These are phyloP conservation scores for Ceratocystis alfenasii DNA, from an alignment of 2,329 filamentous ascomycete species.

Conservation along the genomic window DNA sequence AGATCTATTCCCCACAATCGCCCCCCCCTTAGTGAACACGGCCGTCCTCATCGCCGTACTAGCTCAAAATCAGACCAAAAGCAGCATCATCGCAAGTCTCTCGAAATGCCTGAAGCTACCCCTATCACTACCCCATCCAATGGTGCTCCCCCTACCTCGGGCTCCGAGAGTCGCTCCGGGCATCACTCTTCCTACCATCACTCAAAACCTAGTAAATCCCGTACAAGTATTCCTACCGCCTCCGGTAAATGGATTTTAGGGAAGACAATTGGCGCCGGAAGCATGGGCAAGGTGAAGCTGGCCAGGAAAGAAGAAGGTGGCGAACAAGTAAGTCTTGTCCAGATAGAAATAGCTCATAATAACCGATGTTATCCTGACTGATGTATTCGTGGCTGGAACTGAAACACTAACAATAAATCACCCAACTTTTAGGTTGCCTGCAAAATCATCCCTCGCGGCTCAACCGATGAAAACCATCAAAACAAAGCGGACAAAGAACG, in stretches of 20 bases:
- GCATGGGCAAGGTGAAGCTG: constrained; percentile 98
- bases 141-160: constrained; percentile 6
- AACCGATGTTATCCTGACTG: not conserved
- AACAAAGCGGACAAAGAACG: constrained; percentile 65
- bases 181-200: constrained; percentile 20
- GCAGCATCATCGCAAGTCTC: constrained; percentile 16
- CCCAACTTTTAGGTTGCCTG: constrained; percentile 62
- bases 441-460: constrained; percentile 89
- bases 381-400: not conserved
- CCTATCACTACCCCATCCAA: not conserved
- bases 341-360: not conserved
- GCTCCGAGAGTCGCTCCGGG: constrained; percentile 14
- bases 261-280: constrained; percentile 93
- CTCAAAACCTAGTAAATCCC: constrained; percentile 42
- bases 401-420: constrained; percentile 9
- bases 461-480: constrained; percentile 70
- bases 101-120: constrained; percentile 19
- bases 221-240: constrained; percentile 77
- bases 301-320: constrained; percentile 80
- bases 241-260: constrained; percentile 90
- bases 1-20: constrained; percentile 16
- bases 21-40: constrained; percentile 22
- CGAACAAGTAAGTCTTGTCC: constrained; percentile 57
- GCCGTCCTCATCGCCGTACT: constrained; percentile 21
- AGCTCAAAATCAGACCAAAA: constrained; percentile 19